Base-by-base conservation (phyloP, 1,284 basidiomycete genomes). In the Ganoderma multipileum region DNA sequence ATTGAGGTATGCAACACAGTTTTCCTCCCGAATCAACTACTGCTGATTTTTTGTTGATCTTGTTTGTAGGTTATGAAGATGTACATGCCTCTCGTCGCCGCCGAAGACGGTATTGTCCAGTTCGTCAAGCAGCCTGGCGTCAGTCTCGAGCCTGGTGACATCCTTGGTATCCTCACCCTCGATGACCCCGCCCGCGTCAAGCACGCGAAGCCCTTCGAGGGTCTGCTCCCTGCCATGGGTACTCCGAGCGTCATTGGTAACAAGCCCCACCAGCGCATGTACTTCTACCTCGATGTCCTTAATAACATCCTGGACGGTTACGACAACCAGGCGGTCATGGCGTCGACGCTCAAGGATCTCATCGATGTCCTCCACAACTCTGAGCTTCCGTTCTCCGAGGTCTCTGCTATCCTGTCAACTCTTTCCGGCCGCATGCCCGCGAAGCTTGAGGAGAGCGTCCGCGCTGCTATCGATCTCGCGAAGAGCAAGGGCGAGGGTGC, bases 71-170 rank as follows among this genome's bases (percentile, higher is more conserved):
- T 98, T 75, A 98, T 98, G 96, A 98, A 98, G 85, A 98, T 98
- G 96, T 97, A 97, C 82, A 97, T 98, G 96, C 95, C 96, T 18
- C 90, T 99, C 68, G 91, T 96, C 66, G 96, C 97, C n/a, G 89
- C 93, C 3, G 98, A 99, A 81, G 95, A 97, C 79, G 98, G 98
- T 79, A 88, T 94, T 60, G 91, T 95, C n/a, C 95, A 97, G 78
- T 93, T 99, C 79, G 96, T 99, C 81, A 99, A 99, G 85, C 96
- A 99, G 79, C 95, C 97, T 64, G 98, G 98, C 75, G 94, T 97
- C 76, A 96, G 95, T 73, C 89, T 99, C 68, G 94, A 95, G 75
- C 95, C 97, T n/a, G 98, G 98, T 61, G 98, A 99, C 81, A 96
- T 99, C 72, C 91, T 99, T 70, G 98, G 98, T 83, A 97, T 99